These are phyloP conservation scores for Oleoguttula mirabilis DNA, from an alignment of 495 filamentous ascomycete genomes.

Conservation along the genomic window DNA sequence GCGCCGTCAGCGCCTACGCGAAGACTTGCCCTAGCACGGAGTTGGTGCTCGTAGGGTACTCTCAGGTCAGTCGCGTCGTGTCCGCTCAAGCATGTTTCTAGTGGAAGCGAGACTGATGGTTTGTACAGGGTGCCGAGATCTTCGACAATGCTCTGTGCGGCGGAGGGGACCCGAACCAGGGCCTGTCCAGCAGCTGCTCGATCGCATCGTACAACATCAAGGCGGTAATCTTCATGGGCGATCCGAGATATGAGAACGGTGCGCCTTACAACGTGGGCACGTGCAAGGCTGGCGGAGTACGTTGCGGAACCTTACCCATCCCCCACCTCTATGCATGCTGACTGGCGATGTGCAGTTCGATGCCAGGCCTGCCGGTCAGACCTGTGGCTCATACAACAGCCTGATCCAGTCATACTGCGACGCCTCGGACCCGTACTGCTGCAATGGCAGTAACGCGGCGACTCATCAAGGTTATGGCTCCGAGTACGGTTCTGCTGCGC, in stretches of 20 bases:
- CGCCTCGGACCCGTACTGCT: slow-evolving; percentile 19
- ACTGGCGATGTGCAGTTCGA: slow-evolving; percentile 3
- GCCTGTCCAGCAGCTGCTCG: slow-evolving; percentile 12
- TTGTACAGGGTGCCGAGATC: slow-evolving; percentile 20
- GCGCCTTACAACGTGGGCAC: slow-evolving; percentile 15
- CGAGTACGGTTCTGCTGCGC: slow-evolving; percentile 37
- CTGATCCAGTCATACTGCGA: slow-evolving; percentile 20
- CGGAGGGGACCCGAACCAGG: slow-evolving; percentile 15
- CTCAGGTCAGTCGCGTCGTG: no score
- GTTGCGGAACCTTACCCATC: not conserved
- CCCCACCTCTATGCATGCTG: not conserved
- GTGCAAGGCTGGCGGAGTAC: slow-evolving; percentile 9
- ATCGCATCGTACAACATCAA: slow-evolving; percentile 17
- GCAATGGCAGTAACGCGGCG: slow-evolving; percentile 14
- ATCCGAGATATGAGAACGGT: slow-evolving; percentile 10
- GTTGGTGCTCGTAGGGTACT: slow-evolving; percentile 18
- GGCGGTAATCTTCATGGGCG: slow-evolving; percentile 17
- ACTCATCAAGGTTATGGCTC: slow-evolving; percentile 16
- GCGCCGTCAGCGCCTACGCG: slow-evolving; percentile 9
- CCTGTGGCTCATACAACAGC: slow-evolving; percentile 6
- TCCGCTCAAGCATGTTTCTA: no score
- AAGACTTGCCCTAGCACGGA: slow-evolving; percentile 11
- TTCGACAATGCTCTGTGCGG: slow-evolving; percentile 15
- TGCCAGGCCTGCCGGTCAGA: slow-evolving; percentile 3
- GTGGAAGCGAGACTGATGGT: no score